Evolutionary conservation across 805 yeast genomes (phyloP).

Genomic region (Yamadazyma sp.): DNA sequence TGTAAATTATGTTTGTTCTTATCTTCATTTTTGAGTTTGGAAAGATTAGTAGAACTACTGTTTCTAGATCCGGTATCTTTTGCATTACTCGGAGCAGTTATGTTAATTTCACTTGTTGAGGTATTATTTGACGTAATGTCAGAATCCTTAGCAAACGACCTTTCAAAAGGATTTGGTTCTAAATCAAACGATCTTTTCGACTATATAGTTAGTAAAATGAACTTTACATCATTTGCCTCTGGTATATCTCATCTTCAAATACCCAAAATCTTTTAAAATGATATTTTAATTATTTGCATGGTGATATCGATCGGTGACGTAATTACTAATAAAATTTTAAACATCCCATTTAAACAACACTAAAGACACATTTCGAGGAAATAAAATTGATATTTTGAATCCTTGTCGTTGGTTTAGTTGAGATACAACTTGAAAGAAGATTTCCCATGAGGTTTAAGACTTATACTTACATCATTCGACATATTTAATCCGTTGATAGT

Average conservation of each 20-base stretch:
- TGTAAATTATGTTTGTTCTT: constrained; percentile 35
- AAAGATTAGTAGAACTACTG: constrained; percentile 1
- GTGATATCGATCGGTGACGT: constrained; percentile 5
- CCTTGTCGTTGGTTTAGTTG: no score
- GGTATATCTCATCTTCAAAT: no score
- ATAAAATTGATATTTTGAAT: no score
- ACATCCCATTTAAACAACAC: no score
- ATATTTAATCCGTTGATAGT: no score
- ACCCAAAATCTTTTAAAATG: no score
- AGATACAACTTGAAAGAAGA: no score
- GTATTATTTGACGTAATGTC: not conserved
- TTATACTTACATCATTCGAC: no score
- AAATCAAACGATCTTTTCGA: constrained; percentile 68
- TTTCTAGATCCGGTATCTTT: not conserved
- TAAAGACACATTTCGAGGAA: no score
- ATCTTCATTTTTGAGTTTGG: constrained; percentile 12
- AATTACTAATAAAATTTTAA: constrained; percentile 5
- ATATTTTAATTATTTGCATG: not conserved
- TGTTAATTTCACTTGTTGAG: constrained; percentile 2
- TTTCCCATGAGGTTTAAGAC: no score
- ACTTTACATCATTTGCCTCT: no score
- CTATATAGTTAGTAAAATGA: no score
- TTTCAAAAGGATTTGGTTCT: constrained; percentile 95
- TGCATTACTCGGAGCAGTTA: not conserved
- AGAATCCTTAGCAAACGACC: constrained; percentile 73